Evolutionary conservation across 1,284 basidiomycete species (phyloP).

Genomic region (Ceratobasidium sp.): DNA sequence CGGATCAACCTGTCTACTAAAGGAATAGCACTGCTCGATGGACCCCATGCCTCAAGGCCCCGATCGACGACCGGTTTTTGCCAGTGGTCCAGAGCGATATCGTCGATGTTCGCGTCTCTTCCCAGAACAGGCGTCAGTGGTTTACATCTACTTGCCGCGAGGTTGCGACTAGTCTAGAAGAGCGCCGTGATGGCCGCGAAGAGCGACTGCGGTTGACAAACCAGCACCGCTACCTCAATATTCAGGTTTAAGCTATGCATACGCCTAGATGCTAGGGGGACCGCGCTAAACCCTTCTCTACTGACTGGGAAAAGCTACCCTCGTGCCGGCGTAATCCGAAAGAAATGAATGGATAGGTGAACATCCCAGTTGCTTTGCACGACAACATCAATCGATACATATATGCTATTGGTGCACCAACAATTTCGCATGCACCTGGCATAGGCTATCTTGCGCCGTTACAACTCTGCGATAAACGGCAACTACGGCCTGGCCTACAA

Average conservation of each 20-base stretch:
- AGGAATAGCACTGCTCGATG: not conserved
- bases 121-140: not conserved
- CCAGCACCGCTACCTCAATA: not conserved
- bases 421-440: not conserved
- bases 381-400: not conserved
- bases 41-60: not conserved
- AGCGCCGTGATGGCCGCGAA: not conserved
- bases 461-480: not conserved
- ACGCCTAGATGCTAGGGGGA: not conserved
- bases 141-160: not conserved
- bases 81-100: slow-evolving; percentile 2
- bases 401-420: not conserved
- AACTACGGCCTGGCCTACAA: not conserved
- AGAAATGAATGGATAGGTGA: not conserved
- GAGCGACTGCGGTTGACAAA: not conserved
- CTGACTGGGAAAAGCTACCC: not conserved
- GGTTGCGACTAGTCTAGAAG: not conserved
- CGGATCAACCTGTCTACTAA: not conserved
- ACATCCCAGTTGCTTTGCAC: not conserved
- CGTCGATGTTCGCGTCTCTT: not conserved
- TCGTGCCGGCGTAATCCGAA: not conserved
- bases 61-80: slow-evolving; percentile 22
- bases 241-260: not conserved
- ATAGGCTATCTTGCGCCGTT: not conserved
- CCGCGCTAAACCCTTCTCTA: no score